A percentile compares a stretch with the other conserved stretches of the same genome.
Evolutionary conservation across 2,329 filamentous ascomycete genomes (phyloP).

Genomic region (Cadophora sp.): DNA sequence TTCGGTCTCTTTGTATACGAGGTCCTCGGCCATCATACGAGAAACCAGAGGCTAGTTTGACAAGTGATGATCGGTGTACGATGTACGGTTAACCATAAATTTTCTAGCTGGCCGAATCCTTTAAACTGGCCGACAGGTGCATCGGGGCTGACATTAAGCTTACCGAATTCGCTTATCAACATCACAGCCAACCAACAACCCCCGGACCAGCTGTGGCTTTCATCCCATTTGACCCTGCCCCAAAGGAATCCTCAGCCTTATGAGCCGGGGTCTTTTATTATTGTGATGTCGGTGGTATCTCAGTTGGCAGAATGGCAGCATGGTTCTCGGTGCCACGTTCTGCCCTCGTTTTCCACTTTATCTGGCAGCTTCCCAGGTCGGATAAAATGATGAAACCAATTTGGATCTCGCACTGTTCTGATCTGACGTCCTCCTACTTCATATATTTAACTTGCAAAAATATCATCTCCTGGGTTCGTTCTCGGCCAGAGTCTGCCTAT

Average conservation of each 20-base stretch:
- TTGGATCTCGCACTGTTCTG: neutral
- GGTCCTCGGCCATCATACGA: neutral
- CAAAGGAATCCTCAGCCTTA: slow-evolving; percentile 1
- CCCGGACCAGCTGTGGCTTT: neutral
- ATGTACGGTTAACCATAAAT: neutral
- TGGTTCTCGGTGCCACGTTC: slow-evolving; percentile 1
- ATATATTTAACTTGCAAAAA: neutral
- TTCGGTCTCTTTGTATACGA: neutral
- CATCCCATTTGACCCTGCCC: neutral
- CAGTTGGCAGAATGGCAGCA: slow-evolving; percentile 1
- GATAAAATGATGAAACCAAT: slow-evolving; percentile 12
- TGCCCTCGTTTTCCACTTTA: neutral
- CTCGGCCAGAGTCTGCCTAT: slow-evolving; percentile 17
- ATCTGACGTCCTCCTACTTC: neutral
- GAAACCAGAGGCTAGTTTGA: too few relatives aligned
- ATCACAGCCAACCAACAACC: neutral
- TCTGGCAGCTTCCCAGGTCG: slow-evolving; percentile 1
- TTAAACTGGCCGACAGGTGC: slow-evolving; percentile 1
- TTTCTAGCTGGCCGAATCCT: neutral
- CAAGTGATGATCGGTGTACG: neutral
- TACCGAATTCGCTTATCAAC: neutral
- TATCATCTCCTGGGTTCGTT: neutral
- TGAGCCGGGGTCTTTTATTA: slow-evolving; percentile 10
- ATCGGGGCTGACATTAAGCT: slow-evolving; percentile 17
- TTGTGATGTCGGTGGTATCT: slow-evolving; percentile 5